phyloP scores from a whole-genome alignment of 306 rosid genomes.

The Mimosa bimucronata region DNA sequence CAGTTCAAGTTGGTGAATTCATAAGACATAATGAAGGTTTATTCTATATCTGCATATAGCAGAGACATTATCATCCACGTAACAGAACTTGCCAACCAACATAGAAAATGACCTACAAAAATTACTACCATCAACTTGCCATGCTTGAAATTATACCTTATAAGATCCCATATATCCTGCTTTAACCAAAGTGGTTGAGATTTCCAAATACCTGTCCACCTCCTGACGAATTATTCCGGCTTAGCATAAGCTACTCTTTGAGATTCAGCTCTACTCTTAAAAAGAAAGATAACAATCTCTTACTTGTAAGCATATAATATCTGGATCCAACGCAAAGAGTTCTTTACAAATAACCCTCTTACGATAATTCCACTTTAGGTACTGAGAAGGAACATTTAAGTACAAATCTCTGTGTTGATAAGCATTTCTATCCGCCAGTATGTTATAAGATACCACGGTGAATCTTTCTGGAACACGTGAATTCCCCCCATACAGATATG shows the following conservation, averaged over 20 bases:
- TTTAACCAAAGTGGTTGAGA: slow-evolving; percentile 59
- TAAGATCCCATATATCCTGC: slow-evolving; percentile 76
- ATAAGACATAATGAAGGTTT: background rate
- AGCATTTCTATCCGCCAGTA: slow-evolving; percentile 73
- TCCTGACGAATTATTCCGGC: slow-evolving; percentile 52
- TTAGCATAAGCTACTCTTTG: slow-evolving; percentile 10
- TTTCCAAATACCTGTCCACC: slow-evolving; percentile 81
- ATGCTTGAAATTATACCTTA: slow-evolving; percentile 53
- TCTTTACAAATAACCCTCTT: slow-evolving; percentile 66
- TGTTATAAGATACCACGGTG: slow-evolving; percentile 78
- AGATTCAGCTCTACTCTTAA: background rate
- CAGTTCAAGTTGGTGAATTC: background rate
- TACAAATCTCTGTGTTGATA: slow-evolving; percentile 67
- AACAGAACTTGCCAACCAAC: slow-evolving; percentile 4
- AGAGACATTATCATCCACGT: background rate
- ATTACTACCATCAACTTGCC: background rate
- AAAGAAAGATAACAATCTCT: background rate
- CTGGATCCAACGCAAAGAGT: slow-evolving; percentile 64
- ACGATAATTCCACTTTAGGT: slow-evolving; percentile 68
- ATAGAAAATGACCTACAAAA: background rate
- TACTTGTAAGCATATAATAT: slow-evolving; percentile 84
- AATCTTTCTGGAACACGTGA: slow-evolving; percentile 55
- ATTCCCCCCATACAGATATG: slow-evolving; percentile 21
- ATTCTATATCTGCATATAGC: background rate
- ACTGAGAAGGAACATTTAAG: slow-evolving; percentile 62